Base-by-base conservation (phyloP, 192 early-diverging fungal genomes). In the Obelidium mucronatum region DNA sequence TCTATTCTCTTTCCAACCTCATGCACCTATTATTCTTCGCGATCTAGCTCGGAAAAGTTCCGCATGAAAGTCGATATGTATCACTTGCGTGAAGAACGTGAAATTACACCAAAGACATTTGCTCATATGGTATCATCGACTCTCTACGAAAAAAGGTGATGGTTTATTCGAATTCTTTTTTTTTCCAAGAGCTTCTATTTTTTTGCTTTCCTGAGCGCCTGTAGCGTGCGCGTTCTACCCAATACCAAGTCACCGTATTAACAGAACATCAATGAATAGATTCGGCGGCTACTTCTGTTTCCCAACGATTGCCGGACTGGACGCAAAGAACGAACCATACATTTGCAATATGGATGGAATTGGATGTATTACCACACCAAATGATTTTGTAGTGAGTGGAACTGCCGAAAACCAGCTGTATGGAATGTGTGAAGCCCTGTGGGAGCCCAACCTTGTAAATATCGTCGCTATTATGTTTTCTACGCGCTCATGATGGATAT, bases 251-350 rank as follows among this genome's bases (percentile, higher is more conserved):
- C n/a, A n/a, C n/a, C n/a, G n/a, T n/a, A n/a, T n/a, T n/a, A n/a
- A n/a, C n/a, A n/a, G n/a, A n/a, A n/a, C n/a, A n/a, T n/a, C n/a
- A n/a, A n/a, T n/a, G 48, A 19, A 28, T 58, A 96, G 97, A 84
- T 99, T 97, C 80, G 96, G 96, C 4, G 93, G 96, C 44, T 99
- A 97, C 86, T 98, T 94, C 84, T 87, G 92, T 26, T 94, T 97
- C 75, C 97, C 97, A 28, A 91, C 98, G 13, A 83, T 99, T 86
- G 98, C 96, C 65, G 98, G 98, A 17, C 81, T 99, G 67, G 94
- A 95, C 81, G 93, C 93, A 79, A 86, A 96, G 40, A 88, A 93
- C 75, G 76, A 92, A 68, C 98, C 98, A 22, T 98, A 91, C 81
- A 96, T 99, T 70, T 96, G 94, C 83, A 84, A 87, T 40, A 98